Base-by-base conservation (phyloP, 805 yeast genomes). In the Diddensiella transvaalensis region DNA sequence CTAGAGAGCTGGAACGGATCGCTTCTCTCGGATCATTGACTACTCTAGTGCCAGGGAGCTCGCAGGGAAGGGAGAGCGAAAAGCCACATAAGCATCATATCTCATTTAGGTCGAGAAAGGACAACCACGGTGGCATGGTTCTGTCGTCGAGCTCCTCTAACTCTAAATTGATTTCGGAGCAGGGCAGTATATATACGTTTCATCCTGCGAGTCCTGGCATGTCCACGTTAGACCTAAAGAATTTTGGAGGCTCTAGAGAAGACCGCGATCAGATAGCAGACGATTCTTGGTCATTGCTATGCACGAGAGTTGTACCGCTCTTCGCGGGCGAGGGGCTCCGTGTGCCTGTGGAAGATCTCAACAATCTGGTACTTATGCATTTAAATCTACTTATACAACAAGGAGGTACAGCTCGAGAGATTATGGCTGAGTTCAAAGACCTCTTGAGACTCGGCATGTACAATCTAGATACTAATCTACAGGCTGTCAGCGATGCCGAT, bases 281-380 rank as follows among this genome's bases (percentile, higher is more conserved):
- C 49, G 75, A 74, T 21, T 67, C 81, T 1, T 79, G 82, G 80
- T 59, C 71, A 1, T 60, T 76, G 4, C 62, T 81, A 1, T 64
- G 72, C 6, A 60, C 70, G 2, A 58, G 72, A 3, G 66, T 75
- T 0, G 59, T 69, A 21, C 77, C 82, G 1, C 52, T 81, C 5
- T 81, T 80, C 56, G 56, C 60, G 17, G 74, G 78, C n/a, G 78
- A 73, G 24, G 65, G 67, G 3, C 55, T 79, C 33, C 67, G 74
- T 17, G 73, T 75, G 0, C 80, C 84, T 0, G 72, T 80, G 2
- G 86, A 81, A 53, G 83, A 80, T 56, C 63, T 77, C 19, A 80
- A 79, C 56, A 72, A 70, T 40, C 62, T 79, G 46, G 74, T 79
- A 3, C 54, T 64, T 19, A 60, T 68, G 50, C 75, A 69, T 54